A percentile compares a stretch with the other conserved stretches of the same genome.
Conservation (phyloP, 2,329 filamentous ascomycete species). For the Colletotrichum plurivorum region DNA sequence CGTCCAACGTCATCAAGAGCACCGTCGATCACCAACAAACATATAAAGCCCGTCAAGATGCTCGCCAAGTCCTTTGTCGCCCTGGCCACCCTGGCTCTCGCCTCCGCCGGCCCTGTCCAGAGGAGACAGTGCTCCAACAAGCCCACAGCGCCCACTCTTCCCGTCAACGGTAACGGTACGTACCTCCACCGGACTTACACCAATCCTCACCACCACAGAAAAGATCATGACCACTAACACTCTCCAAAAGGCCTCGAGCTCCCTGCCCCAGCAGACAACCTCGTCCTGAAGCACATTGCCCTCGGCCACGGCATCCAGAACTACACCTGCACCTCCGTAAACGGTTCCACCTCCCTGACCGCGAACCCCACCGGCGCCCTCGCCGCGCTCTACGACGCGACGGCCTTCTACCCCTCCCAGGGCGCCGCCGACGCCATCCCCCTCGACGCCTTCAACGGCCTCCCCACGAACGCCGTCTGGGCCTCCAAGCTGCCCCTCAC, state of each 20-base stretch:
- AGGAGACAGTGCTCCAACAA: conserved; percentile 41
- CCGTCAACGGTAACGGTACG: conserved; percentile 56
- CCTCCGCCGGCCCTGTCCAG: conserved; percentile 47
- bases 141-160: conserved; percentile 51
- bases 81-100: conserved; percentile 52
- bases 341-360: conserved; percentile 35
- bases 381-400: conserved; percentile 73
- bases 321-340: conserved; percentile 70
- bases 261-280: conserved; percentile 53
- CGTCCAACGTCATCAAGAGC: conserved; percentile 11
- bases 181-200: conserved; percentile 37
- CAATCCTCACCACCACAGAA: not conserved
- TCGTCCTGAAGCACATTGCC: conserved; percentile 67
- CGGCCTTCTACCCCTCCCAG: conserved; percentile 63
- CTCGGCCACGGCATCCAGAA: conserved; percentile 78
- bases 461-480: conserved; percentile 59
- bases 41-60: conserved; percentile 22
- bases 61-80: conserved; percentile 51
- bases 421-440: conserved; percentile 52
- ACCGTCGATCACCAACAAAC: conserved; percentile 17
- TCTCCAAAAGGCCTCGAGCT: conserved; percentile 57
- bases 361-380: conserved; percentile 66
- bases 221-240: conserved; percentile 39
- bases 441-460: conserved; percentile 53
- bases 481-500: conserved; percentile 63